These are phyloP conservation scores for Diplodia seriata DNA, from an alignment of 2,329 filamentous ascomycete genomes.

Conservation along the genomic window DNA sequence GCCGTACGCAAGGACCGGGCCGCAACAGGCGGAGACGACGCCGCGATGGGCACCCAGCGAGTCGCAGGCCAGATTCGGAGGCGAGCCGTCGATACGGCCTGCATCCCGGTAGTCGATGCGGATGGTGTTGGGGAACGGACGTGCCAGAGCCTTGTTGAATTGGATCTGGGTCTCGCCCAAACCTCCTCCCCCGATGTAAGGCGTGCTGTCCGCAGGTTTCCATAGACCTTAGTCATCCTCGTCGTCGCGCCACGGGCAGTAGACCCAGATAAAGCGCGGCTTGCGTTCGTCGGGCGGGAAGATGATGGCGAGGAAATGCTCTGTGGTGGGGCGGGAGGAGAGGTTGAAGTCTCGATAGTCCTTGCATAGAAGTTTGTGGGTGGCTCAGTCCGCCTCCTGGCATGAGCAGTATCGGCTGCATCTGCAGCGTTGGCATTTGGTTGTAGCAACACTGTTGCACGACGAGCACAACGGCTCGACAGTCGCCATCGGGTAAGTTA, in stretches of 20 bases:
- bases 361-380: slow-evolving; percentile 2
- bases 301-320: too few species aligned
- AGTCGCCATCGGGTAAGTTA: too few species aligned
- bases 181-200: too few species aligned
- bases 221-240: not conserved
- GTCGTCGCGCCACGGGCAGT: not conserved
- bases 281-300: not conserved
- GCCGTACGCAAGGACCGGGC: not conserved
- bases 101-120: not conserved
- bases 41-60: not conserved
- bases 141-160: too few species aligned
- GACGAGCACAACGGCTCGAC: too few species aligned
- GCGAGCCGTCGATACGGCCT: not conserved
- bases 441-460: too few species aligned
- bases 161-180: too few species aligned
- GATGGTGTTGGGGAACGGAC: too few species aligned
- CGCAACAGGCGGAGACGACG: not conserved
- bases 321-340: too few species aligned
- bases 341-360: too few species aligned
- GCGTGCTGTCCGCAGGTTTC: too few species aligned
- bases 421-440: slow-evolving; percentile 1
- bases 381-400: slow-evolving; percentile 29
- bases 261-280: not conserved
- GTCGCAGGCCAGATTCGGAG: not conserved
- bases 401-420: slow-evolving; percentile 32